phyloP scores from a whole-genome alignment of 208 protist species.

The Strigomonas galati region DNA sequence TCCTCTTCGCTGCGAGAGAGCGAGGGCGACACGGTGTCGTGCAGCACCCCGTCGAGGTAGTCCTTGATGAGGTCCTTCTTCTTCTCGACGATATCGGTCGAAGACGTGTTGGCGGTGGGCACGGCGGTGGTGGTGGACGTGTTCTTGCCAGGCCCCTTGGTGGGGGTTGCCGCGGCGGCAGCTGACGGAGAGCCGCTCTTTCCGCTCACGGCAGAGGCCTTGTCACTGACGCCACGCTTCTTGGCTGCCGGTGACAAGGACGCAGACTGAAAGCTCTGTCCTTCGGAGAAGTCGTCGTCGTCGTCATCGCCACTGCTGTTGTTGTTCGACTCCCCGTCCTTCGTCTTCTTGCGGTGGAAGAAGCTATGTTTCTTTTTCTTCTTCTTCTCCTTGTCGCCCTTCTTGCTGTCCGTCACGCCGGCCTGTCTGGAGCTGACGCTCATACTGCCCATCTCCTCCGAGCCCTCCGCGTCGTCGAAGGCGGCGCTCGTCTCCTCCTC shows the following conservation, averaged over 20 bases:
- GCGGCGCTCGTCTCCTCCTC: neutral
- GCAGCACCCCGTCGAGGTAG: neutral
- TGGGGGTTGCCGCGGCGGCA: neutral
- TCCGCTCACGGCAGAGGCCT: neutral
- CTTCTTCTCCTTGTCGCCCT: slow-evolving; percentile 13
- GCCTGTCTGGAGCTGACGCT: slow-evolving; percentile 1
- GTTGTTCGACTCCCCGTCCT: neutral
- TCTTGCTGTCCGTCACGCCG: slow-evolving; percentile 10
- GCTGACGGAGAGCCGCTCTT: neutral
- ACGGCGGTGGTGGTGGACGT: neutral
- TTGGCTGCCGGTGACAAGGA: neutral
- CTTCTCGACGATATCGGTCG: no score
- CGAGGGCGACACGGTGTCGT: neutral
- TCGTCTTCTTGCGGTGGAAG: neutral
- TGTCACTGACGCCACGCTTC: neutral
- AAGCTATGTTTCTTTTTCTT: neutral
- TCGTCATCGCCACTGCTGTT: neutral
- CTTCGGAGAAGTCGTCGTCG: no score
- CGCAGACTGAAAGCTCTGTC: no score
- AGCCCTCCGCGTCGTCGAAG: slow-evolving; percentile 5
- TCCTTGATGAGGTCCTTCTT: no score
- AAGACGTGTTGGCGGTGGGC: neutral
- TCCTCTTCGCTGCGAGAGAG: neutral
- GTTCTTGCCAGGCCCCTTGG: neutral
- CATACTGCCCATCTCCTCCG: slow-evolving; percentile 1